A percentile compares a stretch with the other conserved stretches of the same genome.
phyloP scores from a whole-genome alignment of 108 stramenopile species.

The Chaetoceros muelleri region DNA sequence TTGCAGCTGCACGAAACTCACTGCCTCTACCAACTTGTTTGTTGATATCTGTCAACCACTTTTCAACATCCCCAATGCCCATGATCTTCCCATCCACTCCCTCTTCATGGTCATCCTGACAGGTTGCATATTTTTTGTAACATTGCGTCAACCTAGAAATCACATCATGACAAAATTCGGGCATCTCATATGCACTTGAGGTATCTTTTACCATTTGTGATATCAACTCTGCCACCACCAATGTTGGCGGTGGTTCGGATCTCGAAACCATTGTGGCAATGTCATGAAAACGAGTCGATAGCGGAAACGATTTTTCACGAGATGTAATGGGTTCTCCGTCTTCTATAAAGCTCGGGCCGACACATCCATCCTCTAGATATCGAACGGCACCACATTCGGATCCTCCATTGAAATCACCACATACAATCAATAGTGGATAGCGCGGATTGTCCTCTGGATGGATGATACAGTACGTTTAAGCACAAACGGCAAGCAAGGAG shows the following conservation, averaged over 20 bases:
- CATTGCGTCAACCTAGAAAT: constrained; percentile 42
- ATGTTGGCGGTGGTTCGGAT: constrained; percentile 48
- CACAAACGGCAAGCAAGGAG: too few relatives aligned
- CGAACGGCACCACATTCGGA: constrained; percentile 68
- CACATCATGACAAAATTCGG: constrained; percentile 39
- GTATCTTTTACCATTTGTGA: constrained; percentile 42
- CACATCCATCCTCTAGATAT: constrained; percentile 52
- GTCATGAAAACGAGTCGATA: constrained; percentile 41
- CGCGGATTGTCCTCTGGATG: constrained; percentile 26
- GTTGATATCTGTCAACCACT: constrained; percentile 76
- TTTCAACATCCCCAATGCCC: constrained; percentile 58
- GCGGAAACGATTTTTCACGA: constrained; percentile 45
- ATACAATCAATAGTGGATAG: constrained; percentile 51
- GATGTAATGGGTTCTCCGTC: constrained; percentile 63
- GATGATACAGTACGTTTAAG: too few relatives aligned
- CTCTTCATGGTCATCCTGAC: not conserved
- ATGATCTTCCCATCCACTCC: constrained; percentile 29
- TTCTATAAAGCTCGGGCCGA: constrained; percentile 63
- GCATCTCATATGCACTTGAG: constrained; percentile 36
- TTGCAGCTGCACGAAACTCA: constrained; percentile 65
- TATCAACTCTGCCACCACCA: constrained; percentile 76
- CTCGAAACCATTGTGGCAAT: constrained; percentile 16
- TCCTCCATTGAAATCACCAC: constrained; percentile 87
- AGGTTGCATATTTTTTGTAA: constrained; percentile 40
- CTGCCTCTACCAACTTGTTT: constrained; percentile 56